These are phyloP conservation scores for Madurella fahalii DNA, from an alignment of 2,329 filamentous ascomycete species.

Conservation along the genomic window DNA sequence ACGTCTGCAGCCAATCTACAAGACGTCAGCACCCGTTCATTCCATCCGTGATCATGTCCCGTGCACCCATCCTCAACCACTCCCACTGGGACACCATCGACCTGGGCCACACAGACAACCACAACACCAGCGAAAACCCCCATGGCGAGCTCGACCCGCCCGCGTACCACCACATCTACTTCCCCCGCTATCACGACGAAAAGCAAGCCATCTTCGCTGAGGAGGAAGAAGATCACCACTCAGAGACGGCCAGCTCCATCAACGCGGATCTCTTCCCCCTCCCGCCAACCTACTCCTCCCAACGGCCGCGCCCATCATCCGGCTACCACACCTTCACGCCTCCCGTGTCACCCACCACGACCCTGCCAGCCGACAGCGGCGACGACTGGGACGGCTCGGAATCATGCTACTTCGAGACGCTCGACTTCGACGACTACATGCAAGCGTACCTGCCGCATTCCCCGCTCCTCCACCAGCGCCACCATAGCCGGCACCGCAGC, in stretches of 20 bases:
- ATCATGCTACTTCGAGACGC: not conserved
- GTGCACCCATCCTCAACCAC: constrained; percentile 4
- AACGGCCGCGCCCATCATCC: too few relatives aligned
- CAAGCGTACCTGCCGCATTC: not conserved
- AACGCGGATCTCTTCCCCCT: too few relatives aligned
- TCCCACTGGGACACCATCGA: constrained; percentile 7
- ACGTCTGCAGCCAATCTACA: not conserved
- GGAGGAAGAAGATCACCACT: too few relatives aligned
- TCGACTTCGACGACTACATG: not conserved
- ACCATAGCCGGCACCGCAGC: not conserved
- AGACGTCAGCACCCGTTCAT: not conserved
- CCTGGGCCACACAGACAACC: not conserved
- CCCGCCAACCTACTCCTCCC: too few relatives aligned
- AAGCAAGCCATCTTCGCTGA: too few relatives aligned
- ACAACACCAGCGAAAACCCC: not conserved
- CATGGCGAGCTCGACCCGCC: not conserved
- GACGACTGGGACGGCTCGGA: not conserved
- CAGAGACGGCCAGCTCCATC: too few relatives aligned
- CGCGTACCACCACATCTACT: not conserved
- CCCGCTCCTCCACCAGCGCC: not conserved
- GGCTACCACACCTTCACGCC: too few relatives aligned
- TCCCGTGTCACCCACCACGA: not conserved
- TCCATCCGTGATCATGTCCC: not conserved
- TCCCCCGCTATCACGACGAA: too few relatives aligned
- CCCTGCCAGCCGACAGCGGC: not conserved